phyloP scores from a whole-genome alignment of 2,329 filamentous ascomycete genomes.

The Pseudogymnoascus sp. region DNA sequence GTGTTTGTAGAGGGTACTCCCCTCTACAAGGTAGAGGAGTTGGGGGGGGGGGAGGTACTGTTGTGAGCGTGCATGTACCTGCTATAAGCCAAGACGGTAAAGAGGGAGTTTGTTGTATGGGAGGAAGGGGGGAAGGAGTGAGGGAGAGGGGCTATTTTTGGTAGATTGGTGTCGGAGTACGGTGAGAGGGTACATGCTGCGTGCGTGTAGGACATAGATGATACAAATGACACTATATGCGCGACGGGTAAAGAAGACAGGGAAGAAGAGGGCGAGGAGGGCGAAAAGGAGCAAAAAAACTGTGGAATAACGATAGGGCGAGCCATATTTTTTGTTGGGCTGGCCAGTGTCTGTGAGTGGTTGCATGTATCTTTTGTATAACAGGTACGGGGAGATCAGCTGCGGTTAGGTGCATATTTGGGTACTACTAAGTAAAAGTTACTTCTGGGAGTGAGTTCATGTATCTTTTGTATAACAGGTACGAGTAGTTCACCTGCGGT shows the following conservation, averaged over 20 bases:
- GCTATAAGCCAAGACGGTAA: not conserved
- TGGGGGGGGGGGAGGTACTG: not conserved
- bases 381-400: not conserved
- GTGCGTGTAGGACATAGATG: not conserved
- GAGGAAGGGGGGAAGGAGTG: not conserved
- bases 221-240: not conserved
- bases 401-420: not conserved
- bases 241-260: not conserved
- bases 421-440: not conserved
- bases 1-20: not conserved
- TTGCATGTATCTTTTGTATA: too few relatives aligned
- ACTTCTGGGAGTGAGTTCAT: not conserved
- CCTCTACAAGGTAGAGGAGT: not conserved
- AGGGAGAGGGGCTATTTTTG: not conserved
- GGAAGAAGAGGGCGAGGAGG: not conserved
- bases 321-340: not conserved
- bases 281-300: too few relatives aligned
- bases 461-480: not conserved
- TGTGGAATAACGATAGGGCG: not conserved
- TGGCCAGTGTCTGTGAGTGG: not conserved
- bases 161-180: not conserved
- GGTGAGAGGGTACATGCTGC: not conserved
- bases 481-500: not conserved
- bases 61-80: not conserved
- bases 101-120: not conserved